Conservation (phyloP, 2,329 filamentous ascomycete species). For the Leptographium flavum region DNA sequence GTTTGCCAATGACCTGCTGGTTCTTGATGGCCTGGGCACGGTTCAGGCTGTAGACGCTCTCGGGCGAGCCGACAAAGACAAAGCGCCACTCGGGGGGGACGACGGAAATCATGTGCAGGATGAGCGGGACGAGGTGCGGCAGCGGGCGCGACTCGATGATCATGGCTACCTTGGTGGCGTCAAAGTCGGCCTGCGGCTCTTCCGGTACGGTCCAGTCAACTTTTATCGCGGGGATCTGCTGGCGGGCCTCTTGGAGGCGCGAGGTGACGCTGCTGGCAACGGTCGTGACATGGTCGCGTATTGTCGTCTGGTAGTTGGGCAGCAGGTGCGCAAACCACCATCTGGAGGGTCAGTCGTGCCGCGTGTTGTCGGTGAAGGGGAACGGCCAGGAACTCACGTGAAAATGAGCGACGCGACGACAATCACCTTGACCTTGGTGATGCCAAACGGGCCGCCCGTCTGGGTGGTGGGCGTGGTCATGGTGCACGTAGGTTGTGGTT, state of each 20-base stretch:
- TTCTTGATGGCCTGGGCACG: constrained; percentile 31
- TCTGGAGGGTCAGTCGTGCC: constrained; percentile 15
- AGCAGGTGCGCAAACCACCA: constrained; percentile 32
- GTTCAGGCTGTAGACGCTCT: constrained; percentile 30
- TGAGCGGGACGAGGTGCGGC: constrained; percentile 32
- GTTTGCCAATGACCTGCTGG: constrained; percentile 34
- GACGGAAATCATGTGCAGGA: constrained; percentile 37
- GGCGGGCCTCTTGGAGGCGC: constrained; percentile 24
- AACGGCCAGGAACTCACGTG: constrained; percentile 20
- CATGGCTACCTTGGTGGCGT: constrained; percentile 35
- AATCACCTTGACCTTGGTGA: constrained; percentile 22
- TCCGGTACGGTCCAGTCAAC: constrained; percentile 22
- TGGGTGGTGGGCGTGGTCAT: constrained; percentile 12
- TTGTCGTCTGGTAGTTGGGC: constrained; percentile 27
- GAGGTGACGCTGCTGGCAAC: constrained; percentile 17
- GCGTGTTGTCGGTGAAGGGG: no score
- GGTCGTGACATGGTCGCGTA: constrained; percentile 23
- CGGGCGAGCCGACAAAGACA: constrained; percentile 34
- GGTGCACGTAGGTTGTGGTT: not conserved
- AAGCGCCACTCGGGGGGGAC: constrained; percentile 41
- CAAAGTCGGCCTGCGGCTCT: constrained; percentile 24
- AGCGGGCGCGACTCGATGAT: constrained; percentile 34
- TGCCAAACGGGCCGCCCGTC: constrained; percentile 13
- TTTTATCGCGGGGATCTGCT: constrained; percentile 24
- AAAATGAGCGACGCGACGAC: constrained; percentile 20